phyloP scores from a whole-genome alignment of 768 basidiomycete species.

The Amanita phalloides region DNA sequence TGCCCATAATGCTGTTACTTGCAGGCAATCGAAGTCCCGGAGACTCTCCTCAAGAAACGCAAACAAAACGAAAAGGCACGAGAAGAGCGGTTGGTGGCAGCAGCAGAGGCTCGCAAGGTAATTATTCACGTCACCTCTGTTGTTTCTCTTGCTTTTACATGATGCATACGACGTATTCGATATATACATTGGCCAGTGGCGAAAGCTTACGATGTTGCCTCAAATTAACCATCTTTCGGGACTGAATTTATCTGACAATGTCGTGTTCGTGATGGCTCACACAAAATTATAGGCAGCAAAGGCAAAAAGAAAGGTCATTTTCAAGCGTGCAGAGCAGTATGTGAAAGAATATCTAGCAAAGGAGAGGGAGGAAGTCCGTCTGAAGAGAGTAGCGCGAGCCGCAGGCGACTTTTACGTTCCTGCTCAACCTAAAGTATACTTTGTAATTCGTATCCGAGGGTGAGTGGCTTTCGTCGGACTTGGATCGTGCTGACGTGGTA shows the following conservation, averaged over 20 bases:
- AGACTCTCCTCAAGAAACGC: constrained; percentile 99
- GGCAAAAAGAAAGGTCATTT: constrained; percentile 93
- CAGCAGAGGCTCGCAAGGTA: constrained; percentile 83
- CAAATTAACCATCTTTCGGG: constrained; percentile 95
- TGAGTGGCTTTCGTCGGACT: constrained; percentile 28
- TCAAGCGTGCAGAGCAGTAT: constrained; percentile 98
- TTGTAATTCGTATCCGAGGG: constrained; percentile 96
- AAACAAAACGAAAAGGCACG: constrained; percentile 95
- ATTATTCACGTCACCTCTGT: constrained; percentile 14
- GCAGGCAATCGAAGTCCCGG: constrained; percentile 92
- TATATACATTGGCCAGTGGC: constrained; percentile 65
- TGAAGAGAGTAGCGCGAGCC: constrained; percentile 86
- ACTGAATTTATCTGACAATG: constrained; percentile 35
- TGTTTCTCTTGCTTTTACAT: constrained; percentile 23
- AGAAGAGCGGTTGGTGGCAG: constrained; percentile 84
- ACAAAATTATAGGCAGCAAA: constrained; percentile 53
- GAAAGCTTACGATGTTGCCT: constrained; percentile 54
- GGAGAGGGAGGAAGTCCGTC: constrained; percentile 94
- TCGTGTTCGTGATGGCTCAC: constrained; percentile 9
- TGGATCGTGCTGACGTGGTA: constrained; percentile 4
- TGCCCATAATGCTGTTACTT: constrained; percentile 14
- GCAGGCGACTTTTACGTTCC: constrained; percentile 97
- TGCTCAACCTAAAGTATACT: constrained; percentile 94
- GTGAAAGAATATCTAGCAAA: constrained; percentile 91
- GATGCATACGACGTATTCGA: constrained; percentile 80